Evolutionary conservation across 2,329 filamentous ascomycete genomes (phyloP), one percentile per base, ranked within the genome.

Genomic region (Sporothrix humicola): DNA sequence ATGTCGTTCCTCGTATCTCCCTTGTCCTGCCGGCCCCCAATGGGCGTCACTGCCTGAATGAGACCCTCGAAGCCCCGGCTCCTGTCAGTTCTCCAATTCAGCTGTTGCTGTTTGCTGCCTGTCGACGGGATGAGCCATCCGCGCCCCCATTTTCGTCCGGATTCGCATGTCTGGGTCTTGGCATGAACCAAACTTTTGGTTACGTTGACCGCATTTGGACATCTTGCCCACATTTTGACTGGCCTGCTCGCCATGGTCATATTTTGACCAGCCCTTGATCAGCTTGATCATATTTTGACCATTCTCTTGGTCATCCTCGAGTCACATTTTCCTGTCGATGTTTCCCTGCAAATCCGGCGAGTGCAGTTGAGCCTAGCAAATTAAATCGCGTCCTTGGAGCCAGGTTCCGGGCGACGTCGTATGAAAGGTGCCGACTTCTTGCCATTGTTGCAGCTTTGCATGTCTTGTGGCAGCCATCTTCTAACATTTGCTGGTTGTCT

Each of bases 341-440:
- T 66, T 66, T 46, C 10, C 31, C 42, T 66, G 20, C 4, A 46
- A 13, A 15, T 26, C 42, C 5, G n/a, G 10, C n/a, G 42, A 23
- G n/a, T 6, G 31, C 31, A 37, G 31, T 37, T 37, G 31, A 7
- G 4, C 31, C 42, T 37, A 66, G 42, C 61, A 26, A 48, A 66
- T 48, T 42, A 46, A 20, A 20, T 7, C 10, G 42, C 61, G 23
- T 66, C 12, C 20, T 26, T 26, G n/a, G 46, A 66, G 61, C 61
- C 61, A n/a, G 42, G n/a, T 48, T 5, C 61, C 42, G 61, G 42
- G 13, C 61, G 61, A 48, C 42, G 42, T 66, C 42, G 42, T 12
- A 65, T 65, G 42, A 42, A 65, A 37, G 31, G 42, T 65, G 61
- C 61, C 42, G 20, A 66, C 26, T 66, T 44, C 42, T 46, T 7